These are phyloP conservation scores for Yamadazyma kitorensis DNA, from an alignment of 805 yeast species.

Conservation along the genomic window DNA sequence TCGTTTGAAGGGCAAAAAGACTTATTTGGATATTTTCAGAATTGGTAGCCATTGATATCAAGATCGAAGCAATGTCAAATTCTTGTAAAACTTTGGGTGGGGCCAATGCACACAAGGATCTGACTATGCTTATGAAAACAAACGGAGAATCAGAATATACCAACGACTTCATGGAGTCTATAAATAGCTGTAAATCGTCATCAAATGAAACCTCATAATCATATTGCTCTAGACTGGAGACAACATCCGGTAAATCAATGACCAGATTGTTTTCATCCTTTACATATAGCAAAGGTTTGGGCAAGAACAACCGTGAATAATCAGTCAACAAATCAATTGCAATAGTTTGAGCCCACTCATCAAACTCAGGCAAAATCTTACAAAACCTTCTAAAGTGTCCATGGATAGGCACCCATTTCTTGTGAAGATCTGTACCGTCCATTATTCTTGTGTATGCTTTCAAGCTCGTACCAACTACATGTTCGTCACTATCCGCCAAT, in stretches of 20 bases:
- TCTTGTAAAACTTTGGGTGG: slow-evolving; percentile 52
- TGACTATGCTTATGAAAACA: slow-evolving; percentile 59
- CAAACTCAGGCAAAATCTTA: slow-evolving; percentile 47
- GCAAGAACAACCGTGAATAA: slow-evolving; percentile 62
- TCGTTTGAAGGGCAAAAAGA: slow-evolving; percentile 44
- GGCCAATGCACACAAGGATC: slow-evolving; percentile 55
- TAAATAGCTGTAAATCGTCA: slow-evolving; percentile 55
- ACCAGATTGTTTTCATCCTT: slow-evolving; percentile 27
- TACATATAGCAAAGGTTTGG: slow-evolving; percentile 45
- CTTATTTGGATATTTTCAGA: slow-evolving; percentile 18
- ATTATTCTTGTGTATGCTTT: slow-evolving; percentile 48
- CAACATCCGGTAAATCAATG: slow-evolving; percentile 44
- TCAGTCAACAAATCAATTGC: slow-evolving; percentile 62
- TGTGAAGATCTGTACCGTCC: slow-evolving; percentile 34
- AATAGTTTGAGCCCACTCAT: slow-evolving; percentile 67
- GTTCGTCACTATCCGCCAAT: slow-evolving; percentile 60
- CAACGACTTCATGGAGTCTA: slow-evolving; percentile 45
- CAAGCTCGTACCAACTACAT: slow-evolving; percentile 71
- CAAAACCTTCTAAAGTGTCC: slow-evolving; percentile 63
- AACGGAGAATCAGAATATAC: slow-evolving; percentile 52
- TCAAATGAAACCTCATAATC: slow-evolving; percentile 43
- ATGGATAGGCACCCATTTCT: slow-evolving; percentile 66
- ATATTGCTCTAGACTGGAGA: slow-evolving; percentile 16
- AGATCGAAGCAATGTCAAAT: slow-evolving; percentile 47
- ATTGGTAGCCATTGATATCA: slow-evolving; percentile 43